These are phyloP conservation scores for Aspergillus baeticus DNA, from an alignment of 495 filamentous ascomycete species.

Conservation along the genomic window DNA sequence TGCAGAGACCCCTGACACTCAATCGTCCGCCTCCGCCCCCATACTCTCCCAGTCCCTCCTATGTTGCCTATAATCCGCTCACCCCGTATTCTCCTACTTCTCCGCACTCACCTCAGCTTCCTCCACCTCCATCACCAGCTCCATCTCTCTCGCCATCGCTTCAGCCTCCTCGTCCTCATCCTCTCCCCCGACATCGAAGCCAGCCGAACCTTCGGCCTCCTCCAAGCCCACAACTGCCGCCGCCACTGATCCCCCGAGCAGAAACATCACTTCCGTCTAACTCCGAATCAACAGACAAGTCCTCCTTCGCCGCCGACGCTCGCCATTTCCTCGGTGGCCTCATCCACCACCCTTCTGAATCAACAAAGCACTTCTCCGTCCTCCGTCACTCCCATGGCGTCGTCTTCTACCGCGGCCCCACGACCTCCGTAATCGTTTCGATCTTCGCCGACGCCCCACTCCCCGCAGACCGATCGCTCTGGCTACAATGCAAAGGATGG, in stretches of 20 bases:
- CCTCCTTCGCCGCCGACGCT: slow-evolving; percentile 46
- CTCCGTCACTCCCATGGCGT: slow-evolving; percentile 63
- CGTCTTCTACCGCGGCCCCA: slow-evolving; percentile 61
- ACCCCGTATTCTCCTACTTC: not conserved
- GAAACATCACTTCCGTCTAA: slow-evolving; percentile 9
- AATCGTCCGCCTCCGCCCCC: slow-evolving; percentile 5
- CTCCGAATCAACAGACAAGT: slow-evolving; percentile 28
- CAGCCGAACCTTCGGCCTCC: slow-evolving; percentile 7
- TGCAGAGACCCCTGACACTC: slow-evolving; percentile 7
- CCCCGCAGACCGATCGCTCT: slow-evolving; percentile 57
- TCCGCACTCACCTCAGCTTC: slow-evolving; percentile 1
- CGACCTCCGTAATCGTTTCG: slow-evolving; percentile 60
- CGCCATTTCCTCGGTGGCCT: slow-evolving; percentile 63
- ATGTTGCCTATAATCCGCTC: not conserved
- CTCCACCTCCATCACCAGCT: not conserved
- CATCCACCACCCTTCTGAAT: slow-evolving; percentile 60
- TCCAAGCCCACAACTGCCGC: not conserved
- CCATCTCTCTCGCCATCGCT: not conserved
- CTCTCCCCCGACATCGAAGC: slow-evolving; percentile 13
- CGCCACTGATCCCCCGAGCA: slow-evolving; percentile 1
- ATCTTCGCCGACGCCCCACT: slow-evolving; percentile 59
- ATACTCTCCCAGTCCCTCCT: not conserved
- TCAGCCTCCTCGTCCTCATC: slow-evolving; percentile 6
- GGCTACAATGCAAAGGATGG: slow-evolving; percentile 66
- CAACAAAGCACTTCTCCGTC: slow-evolving; percentile 65